Base-by-base conservation (phyloP, 2,329 filamentous ascomycete species). In the Escovopsis weberi region DNA sequence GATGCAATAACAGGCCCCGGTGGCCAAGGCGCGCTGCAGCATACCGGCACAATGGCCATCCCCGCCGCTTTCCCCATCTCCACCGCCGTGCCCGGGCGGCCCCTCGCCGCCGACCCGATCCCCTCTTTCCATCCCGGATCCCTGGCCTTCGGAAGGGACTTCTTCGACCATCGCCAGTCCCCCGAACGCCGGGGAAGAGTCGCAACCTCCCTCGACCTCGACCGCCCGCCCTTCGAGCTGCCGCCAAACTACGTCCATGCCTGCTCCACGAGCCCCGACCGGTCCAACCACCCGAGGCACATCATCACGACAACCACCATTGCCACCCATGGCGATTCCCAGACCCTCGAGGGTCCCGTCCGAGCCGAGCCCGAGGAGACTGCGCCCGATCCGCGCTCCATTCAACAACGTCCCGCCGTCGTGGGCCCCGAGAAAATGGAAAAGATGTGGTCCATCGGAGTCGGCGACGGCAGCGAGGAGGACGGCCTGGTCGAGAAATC, bases 371-470 rank as follows among this genome's bases (percentile, higher is more conserved):
- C 51, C 41, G 41, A 47, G 33, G 12, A n/a, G 5, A 23, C 2
- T 23, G 34, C 39, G 12, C 38, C 37, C 26, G 45, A 37, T n/a
- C 38, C 45, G 18, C 39, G 33, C n/a, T 34, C 34, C 12, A 35
- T 37, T 26, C 45, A 41, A 15, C 45, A 41, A 15, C 40, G 34
- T n/a, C 9, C 32, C 5, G 6, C 26, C 10, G 33, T 28, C 10
- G 33, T 28, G 4, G n/a, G 32, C 4, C 61, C 70, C 0, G 75
- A 79, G 53, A 79, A 78, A 55, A 72, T 68, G 15, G 75, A 78
- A 54, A 79, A 79, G 55, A 69, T 72, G 32, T 80, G 75, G 76
- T 80, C 75, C 18, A 79, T 80, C 55, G 74, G 72, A 4, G 66
- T 69, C 19, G 67, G 62, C 8, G 66, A 71, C 41, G 57, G 66